A percentile compares a stretch with the other conserved stretches of the same genome.
These are phyloP conservation scores for Gracilaria gracilis DNA, from an alignment of 23 red algal species.

Conservation along the genomic window DNA sequence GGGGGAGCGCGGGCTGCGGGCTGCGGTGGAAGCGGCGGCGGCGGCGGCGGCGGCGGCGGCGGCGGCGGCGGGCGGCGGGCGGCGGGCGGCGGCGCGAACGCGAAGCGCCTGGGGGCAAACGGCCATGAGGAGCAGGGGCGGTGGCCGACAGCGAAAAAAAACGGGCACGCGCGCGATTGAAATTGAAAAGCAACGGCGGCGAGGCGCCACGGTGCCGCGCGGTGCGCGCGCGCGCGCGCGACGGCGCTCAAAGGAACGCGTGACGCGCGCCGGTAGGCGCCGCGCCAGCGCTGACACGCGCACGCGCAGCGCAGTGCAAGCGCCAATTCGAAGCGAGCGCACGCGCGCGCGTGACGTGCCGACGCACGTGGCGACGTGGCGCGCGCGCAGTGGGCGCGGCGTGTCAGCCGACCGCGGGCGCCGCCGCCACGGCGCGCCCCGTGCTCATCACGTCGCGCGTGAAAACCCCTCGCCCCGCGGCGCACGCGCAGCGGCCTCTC, in stretches of 20 bases:
- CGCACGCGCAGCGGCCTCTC: constrained; percentile 8
- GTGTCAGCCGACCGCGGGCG: constrained; percentile 1
- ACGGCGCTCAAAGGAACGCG: neutral
- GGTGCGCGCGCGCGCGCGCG: neutral
- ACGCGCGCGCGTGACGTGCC: constrained; percentile 5
- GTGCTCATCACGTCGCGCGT: constrained; percentile 22
- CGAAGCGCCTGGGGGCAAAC: too few relatives aligned
- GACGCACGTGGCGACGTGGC: neutral
- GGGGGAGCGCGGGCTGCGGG: too few relatives aligned
- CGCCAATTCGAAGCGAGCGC: neutral
- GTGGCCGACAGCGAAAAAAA: too few relatives aligned
- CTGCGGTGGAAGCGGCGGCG: too few relatives aligned
- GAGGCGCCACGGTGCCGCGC: neutral
- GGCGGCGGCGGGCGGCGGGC: too few relatives aligned
- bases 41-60: too few relatives aligned
- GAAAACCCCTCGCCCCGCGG: neutral
- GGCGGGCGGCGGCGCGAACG: too few relatives aligned
- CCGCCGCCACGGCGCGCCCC: neutral
- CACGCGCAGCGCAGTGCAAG: neutral
- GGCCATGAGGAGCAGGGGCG: too few relatives aligned
- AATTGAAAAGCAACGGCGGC: neutral
- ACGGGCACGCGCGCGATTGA: neutral
- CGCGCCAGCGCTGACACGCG: constrained; percentile 26
- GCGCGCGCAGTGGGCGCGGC: constrained; percentile 1
- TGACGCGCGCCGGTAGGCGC: neutral